Base-by-base conservation (phyloP, 192 early-diverging fungal genomes). In the Funneliformis mosseae region DNA sequence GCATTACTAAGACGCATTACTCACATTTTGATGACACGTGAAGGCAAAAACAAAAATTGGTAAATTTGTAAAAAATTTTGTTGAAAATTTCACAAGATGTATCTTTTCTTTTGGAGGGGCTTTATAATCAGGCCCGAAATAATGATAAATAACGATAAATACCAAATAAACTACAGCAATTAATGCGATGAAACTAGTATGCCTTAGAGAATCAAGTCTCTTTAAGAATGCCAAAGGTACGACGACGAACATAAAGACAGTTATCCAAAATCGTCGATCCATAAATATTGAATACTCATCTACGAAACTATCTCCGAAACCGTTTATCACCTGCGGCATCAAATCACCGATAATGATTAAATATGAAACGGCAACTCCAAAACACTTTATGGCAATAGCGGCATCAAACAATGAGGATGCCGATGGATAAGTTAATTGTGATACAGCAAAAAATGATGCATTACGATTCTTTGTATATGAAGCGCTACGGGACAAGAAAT, bases 41-140 rank as follows among this genome's bases (percentile, higher is more conserved):
- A 98, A 99, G 10, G 96, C 96, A 91, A 99, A 99, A 23, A 99
- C 94, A 90, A 99, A 99, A 41, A 99, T 94, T 2, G 98, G 98
- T 60, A 98, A 83, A 25, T 90, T 89, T 25, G 91, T 88, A 86
- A 95, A 91, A 84, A 94, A 90, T 46, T 88, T 86, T 43, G 84
- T 85, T 16, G 85, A 90, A 84, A 92, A 84, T 38, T 87, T 84
- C 41, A 95, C 82, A 12, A 88, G 45, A 50, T 89, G 87, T 73
- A 95, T 85, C 16, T 91, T 86, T 27, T 91, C 92, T 42, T 84
- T 77, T 5, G 90, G 88, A 27, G 91, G 88, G n/a, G 89, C 81
- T 8, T 84, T 83, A 27, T 86, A 91, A 16, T 88, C 83, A 10
- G 92, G 92, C 11, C 86, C 85, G 64, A 91, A 81, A 74, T 90